These are phyloP conservation scores for Arctostaphylos glauca DNA, from an alignment of 148 eudicot species.

Conservation along the genomic window DNA sequence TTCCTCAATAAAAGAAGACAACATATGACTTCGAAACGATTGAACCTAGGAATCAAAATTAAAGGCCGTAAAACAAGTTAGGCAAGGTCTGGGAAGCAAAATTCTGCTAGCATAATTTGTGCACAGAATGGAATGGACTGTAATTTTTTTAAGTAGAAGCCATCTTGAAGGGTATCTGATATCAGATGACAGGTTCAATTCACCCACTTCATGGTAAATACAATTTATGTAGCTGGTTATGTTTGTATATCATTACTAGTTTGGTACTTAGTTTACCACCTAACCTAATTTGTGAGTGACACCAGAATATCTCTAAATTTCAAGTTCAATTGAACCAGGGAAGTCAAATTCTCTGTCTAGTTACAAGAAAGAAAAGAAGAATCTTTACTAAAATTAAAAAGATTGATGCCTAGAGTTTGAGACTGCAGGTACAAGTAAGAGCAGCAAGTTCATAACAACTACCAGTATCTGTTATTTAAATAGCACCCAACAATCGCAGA, in stretches of 20 bases:
- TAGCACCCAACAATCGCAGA: background rate
- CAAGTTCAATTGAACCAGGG: background rate
- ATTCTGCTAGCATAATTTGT: background rate
- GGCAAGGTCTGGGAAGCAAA: background rate
- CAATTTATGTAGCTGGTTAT: background rate
- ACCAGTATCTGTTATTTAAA: background rate
- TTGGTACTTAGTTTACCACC: background rate
- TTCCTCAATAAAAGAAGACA: background rate
- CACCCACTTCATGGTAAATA: background rate
- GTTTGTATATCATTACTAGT: background rate
- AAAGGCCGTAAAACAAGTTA: background rate
- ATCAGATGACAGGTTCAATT: background rate
- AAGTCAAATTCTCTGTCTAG: background rate
- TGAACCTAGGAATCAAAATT: background rate
- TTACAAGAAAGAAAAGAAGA: background rate
- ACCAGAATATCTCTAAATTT: background rate
- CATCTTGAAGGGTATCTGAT: background rate
- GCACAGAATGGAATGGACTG: background rate
- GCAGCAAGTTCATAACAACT: background rate
- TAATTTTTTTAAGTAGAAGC: background rate
- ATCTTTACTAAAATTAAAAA: background rate
- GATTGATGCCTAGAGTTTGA: background rate
- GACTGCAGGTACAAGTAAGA: background rate
- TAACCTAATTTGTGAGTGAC: background rate
- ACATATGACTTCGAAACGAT: background rate